These are phyloP conservation scores for Lophiotrema nucula DNA, from an alignment of 495 filamentous ascomycete species.

Conservation along the genomic window DNA sequence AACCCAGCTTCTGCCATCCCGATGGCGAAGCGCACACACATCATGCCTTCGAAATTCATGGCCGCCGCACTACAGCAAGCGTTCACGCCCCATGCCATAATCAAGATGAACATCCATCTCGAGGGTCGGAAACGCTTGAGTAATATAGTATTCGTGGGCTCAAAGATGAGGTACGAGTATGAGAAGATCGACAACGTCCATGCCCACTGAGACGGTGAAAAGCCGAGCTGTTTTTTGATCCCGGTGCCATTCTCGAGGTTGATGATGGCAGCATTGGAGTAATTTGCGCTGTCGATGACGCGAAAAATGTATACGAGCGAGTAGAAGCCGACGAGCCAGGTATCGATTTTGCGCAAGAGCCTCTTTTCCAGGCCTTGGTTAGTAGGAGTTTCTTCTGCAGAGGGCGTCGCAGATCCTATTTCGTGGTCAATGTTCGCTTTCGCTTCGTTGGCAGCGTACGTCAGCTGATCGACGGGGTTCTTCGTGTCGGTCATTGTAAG, in stretches of 20 bases:
- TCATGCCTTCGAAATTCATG: conserved; percentile 45
- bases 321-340: not conserved
- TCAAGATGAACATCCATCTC: conserved; percentile 41
- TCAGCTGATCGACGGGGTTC: not conserved
- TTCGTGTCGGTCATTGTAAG: not conserved
- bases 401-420: not conserved
- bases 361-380: not conserved
- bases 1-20: conserved; percentile 47
- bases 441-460: not conserved
- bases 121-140: conserved; percentile 37
- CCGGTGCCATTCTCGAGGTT: conserved; percentile 36
- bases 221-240: conserved; percentile 44
- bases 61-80: conserved; percentile 42
- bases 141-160: conserved; percentile 46
- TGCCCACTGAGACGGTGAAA: conserved; percentile 42
- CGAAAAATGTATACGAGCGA: conserved; percentile 3
- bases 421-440: not conserved
- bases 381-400: not conserved
- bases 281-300: conserved; percentile 1
- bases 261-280: conserved; percentile 50
- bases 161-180: conserved; percentile 44
- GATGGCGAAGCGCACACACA: conserved; percentile 46
- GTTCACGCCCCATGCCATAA: conserved; percentile 42
- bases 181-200: conserved; percentile 49
- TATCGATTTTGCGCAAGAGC: not conserved